Conservation (phyloP, 2,329 filamentous ascomycete species). For the Aspergillus sp. region DNA sequence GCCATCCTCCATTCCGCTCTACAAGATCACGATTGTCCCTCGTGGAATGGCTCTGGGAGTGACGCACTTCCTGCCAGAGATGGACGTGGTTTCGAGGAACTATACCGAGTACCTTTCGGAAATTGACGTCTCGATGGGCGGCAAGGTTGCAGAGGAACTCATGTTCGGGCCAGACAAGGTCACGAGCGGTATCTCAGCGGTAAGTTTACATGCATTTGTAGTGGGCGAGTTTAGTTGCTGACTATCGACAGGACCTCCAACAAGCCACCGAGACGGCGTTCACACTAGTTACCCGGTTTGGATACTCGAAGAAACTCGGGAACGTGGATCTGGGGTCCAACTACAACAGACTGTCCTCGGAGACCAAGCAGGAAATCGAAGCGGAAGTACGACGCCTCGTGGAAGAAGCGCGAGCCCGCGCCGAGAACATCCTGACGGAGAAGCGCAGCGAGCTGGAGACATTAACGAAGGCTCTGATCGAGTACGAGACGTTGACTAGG, state of each 20-base stretch:
- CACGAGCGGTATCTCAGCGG: conserved; percentile 73
- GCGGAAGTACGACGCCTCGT: conserved; percentile 76
- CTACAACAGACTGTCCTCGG: conserved; percentile 71
- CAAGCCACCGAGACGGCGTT: conserved; percentile 74
- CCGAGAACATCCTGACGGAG: conserved; percentile 58
- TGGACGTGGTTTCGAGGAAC: conserved; percentile 85
- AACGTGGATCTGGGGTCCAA: conserved; percentile 80
- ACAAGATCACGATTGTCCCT: conserved; percentile 96
- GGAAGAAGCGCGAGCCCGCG: conserved; percentile 69
- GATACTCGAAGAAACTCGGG: conserved; percentile 80
- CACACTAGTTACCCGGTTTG: conserved; percentile 76
- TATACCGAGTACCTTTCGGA: conserved; percentile 72
- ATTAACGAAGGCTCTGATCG: conserved; percentile 76
- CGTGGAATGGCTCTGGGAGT: conserved; percentile 78
- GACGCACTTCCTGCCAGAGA: conserved; percentile 78
- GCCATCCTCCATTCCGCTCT: conserved; percentile 64
- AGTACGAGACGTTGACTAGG: conserved; percentile 87
- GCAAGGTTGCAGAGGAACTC: conserved; percentile 81
- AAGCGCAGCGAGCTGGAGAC: conserved; percentile 79
- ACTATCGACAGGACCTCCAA: conserved; percentile 59
- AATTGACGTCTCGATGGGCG: conserved; percentile 74
- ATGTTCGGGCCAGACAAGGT: conserved; percentile 87
- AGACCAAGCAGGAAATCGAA: conserved; percentile 82
- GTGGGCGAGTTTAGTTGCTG: conserved; percentile 6
- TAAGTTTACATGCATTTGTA: conserved; percentile 37